Evolutionary conservation across 495 filamentous ascomycete species (phyloP), one percentile per base, ranked within the genome.

Genomic region (Aspergillus sparsus): DNA sequence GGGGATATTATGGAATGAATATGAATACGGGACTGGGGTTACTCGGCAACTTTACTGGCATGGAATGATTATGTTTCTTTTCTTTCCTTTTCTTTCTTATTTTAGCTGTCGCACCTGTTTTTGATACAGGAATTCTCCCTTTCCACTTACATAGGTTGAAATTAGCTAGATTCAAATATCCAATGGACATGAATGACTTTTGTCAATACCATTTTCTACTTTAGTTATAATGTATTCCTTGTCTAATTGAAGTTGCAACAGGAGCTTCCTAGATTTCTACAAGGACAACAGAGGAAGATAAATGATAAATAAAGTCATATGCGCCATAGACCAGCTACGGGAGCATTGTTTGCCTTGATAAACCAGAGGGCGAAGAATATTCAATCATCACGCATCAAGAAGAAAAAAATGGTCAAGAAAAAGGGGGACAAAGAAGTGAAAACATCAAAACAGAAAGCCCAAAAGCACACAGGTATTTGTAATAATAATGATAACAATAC

Each of bases 311-410:
- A 42, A 10, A 37, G 34, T 15, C 15, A 53, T 13, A 47, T 44
- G 53, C 54, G 60, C 47, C 58, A 34, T 56, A 66, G 59, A 7
- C 62, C 59, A 27, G 63, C 63, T 62, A 62, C 21, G 3, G 21
- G 21, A 27, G 21, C 21, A 27, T 27, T 27, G 21, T 1, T 27
- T 27, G 21, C 21, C 21, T 27, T 27, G 21, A 27, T 27, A 27
- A 27, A 27, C 1, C 21, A 27, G 21, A 27, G 3, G 21, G 21
- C 21, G 21, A 27, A 27, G 21, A 27, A 27, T 27, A 27, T 27
- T 27, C 21, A 3, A 27, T 27, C 21, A 27, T 27, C 21, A 27
- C 21, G 21, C 21, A 27, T 27, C 21, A 27, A 3, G 21, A 27
- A 3, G 21, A 27, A 27, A 27, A 27, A 27, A 27, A 27, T 1